Conservation (phyloP, 305 asterid genomes). For the Rubia peregrina region DNA sequence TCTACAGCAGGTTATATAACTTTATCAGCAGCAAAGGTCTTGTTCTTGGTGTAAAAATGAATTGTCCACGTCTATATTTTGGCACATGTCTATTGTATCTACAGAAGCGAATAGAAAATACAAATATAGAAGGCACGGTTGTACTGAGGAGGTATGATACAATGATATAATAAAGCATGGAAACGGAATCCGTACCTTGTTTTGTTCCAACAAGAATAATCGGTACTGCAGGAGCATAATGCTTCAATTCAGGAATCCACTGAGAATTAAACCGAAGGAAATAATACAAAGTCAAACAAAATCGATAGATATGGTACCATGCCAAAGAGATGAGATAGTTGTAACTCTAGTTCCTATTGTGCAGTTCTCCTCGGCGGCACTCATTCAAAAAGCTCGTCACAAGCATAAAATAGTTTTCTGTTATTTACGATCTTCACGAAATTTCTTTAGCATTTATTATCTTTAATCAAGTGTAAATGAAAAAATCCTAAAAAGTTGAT, state of each 20-base stretch:
- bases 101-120: neutral
- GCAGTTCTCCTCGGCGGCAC: neutral
- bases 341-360: neutral
- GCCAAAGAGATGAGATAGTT: neutral
- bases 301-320: neutral
- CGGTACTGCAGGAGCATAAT: slow-evolving; percentile 39
- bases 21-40: neutral
- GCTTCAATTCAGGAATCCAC: slow-evolving; percentile 47
- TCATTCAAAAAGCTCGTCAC: neutral
- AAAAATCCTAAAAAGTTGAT: too few relatives aligned
- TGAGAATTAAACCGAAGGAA: slow-evolving; percentile 16
- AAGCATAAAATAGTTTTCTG: neutral
- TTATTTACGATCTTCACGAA: too few relatives aligned
- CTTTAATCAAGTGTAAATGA: too few relatives aligned
- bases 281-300: neutral
- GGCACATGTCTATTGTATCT: neutral
- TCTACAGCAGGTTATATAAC: neutral
- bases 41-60: neutral
- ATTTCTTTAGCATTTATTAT: too few relatives aligned
- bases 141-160: neutral
- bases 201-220: slow-evolving; percentile 42
- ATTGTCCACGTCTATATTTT: neutral
- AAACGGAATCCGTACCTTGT: slow-evolving; percentile 27
- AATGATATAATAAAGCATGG: neutral
- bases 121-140: neutral